Base-by-base conservation (phyloP, 1,139 yeast genomes). In the Hansenula anomala region DNA sequence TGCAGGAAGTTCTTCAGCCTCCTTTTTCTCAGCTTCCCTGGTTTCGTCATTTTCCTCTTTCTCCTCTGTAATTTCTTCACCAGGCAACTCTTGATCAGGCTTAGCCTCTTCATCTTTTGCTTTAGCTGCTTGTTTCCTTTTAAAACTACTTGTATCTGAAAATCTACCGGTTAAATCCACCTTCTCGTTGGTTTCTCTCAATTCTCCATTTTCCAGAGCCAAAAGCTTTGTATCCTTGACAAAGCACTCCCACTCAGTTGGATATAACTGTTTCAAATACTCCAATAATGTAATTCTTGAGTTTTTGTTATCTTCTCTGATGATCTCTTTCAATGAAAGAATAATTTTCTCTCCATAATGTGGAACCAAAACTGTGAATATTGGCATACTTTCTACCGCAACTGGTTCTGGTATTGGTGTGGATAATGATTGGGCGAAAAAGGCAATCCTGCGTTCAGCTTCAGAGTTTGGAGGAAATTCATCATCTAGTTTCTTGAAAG, bases 341-440 rank as follows among this genome's bases (percentile, higher is more conserved):
- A 85, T 58, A 20, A 88, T 82, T 55, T 80, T 85, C 54, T 88
- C 96, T 0, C 81, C 70, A 54, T 81, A 88, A 56, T 88, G 96
- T 0, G 96, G 96, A n/a, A 87, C 67, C 34, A 88, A 61, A 0
- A 88, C 96, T 0, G 96, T 83, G 49, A 88, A 87, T 0, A 82
- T 59, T 0, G 96, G 96, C 79, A 86, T 78, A n/a, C 83, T 69
- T 39, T 78, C 78, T 2, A 82, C 76, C 0, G 90, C 79, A 13
- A 72, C 63, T 0, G 94, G 84, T 42, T 81, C 90, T 0, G 87
- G 82, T 33, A 88, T 70, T 0, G 92, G 82, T 0, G 89, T 80
- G 0, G 95, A 77, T 35, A 88, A 59, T 0, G 95, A 85, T 55
- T 87, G 96, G 0, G 96, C 96, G 69, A 88, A 88, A 53, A 84